Evolutionary conservation across 306 rosid species (phyloP).

Genomic region (Gastrolobium villosum): DNA sequence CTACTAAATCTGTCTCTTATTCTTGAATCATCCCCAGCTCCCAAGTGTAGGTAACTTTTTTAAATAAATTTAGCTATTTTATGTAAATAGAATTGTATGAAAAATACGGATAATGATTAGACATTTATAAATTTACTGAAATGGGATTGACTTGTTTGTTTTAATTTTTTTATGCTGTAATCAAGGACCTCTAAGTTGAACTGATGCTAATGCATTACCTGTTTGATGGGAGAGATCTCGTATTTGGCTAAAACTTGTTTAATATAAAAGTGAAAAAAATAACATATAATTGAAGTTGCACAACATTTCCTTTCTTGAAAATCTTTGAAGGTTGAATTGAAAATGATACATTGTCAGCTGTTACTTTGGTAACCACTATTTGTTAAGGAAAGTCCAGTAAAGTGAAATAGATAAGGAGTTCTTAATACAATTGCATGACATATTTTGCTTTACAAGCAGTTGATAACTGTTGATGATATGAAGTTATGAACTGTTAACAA

Average conservation of each 20-base stretch:
- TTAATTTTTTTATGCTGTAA: background rate
- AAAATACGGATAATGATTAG: background rate
- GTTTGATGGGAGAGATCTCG: background rate
- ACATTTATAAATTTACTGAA: background rate
- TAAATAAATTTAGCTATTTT: slow-evolving; percentile 10
- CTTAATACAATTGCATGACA: slow-evolving; percentile 26
- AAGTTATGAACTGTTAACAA: slow-evolving; percentile 7
- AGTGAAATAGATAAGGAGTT: slow-evolving; percentile 14
- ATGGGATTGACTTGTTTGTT: slow-evolving; percentile 30
- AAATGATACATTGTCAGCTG: slow-evolving; percentile 1
- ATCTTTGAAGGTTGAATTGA: slow-evolving; percentile 1
- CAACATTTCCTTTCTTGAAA: slow-evolving; percentile 2
- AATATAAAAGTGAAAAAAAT: slow-evolving; percentile 8
- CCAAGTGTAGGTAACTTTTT: background rate
- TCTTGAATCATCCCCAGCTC: slow-evolving; percentile 4
- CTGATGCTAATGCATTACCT: background rate
- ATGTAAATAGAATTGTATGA: slow-evolving; percentile 22
- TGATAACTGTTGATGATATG: too few species aligned
- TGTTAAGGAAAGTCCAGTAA: slow-evolving; percentile 11
- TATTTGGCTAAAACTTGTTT: slow-evolving; percentile 5
- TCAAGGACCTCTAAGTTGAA: background rate
- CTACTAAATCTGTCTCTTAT: slow-evolving; percentile 42
- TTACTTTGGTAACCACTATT: background rate
- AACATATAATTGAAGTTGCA: slow-evolving; percentile 2
- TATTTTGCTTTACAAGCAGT: too few species aligned